These are phyloP conservation scores for Cordyceps fumosorosea DNA, from an alignment of 2,329 filamentous ascomycete species.

Conservation along the genomic window DNA sequence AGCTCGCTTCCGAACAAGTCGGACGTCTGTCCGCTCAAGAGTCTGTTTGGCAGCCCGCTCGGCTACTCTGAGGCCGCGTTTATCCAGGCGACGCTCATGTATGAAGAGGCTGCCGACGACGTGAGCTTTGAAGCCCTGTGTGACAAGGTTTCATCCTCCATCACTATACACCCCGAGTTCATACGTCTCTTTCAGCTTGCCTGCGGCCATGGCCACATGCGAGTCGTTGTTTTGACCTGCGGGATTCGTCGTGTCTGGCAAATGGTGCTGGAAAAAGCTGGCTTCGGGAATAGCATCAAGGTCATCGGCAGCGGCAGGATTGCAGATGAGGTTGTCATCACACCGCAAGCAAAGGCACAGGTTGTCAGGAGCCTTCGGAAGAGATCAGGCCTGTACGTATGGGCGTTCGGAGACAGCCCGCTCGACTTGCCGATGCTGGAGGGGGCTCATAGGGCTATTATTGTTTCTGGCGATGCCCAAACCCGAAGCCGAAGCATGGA, in stretches of 20 bases:
- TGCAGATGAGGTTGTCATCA: slow-evolving; percentile 43
- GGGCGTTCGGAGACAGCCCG: slow-evolving; percentile 54
- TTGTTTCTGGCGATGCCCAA: slow-evolving; percentile 45
- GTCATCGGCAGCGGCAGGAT: slow-evolving; percentile 48
- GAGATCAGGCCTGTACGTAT: slow-evolving; percentile 37
- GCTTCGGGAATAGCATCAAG: slow-evolving; percentile 34
- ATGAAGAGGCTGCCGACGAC: slow-evolving; percentile 37
- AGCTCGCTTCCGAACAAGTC: not conserved
- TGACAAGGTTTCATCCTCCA: slow-evolving; percentile 31
- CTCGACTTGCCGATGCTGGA: slow-evolving; percentile 52
- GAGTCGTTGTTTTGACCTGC: slow-evolving; percentile 47
- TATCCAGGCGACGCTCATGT: slow-evolving; percentile 44
- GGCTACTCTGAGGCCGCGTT: slow-evolving; percentile 50
- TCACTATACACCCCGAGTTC: slow-evolving; percentile 43
- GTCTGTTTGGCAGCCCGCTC: slow-evolving; percentile 39
- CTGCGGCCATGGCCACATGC: slow-evolving; percentile 28
- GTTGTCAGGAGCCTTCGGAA: slow-evolving; percentile 37
- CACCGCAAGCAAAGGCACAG: slow-evolving; percentile 39
- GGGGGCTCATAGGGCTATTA: slow-evolving; percentile 44
- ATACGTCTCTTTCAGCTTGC: slow-evolving; percentile 32
- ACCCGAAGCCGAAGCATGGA: slow-evolving; percentile 49
- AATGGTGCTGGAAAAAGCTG: slow-evolving; percentile 38
- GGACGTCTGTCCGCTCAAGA: slow-evolving; percentile 27
- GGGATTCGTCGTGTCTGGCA: slow-evolving; percentile 50
- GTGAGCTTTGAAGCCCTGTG: slow-evolving; percentile 39